A percentile compares a stretch with the other conserved stretches of the same genome.
These are phyloP conservation scores for Xylaria curta DNA, from an alignment of 495 filamentous ascomycete species.

Conservation along the genomic window DNA sequence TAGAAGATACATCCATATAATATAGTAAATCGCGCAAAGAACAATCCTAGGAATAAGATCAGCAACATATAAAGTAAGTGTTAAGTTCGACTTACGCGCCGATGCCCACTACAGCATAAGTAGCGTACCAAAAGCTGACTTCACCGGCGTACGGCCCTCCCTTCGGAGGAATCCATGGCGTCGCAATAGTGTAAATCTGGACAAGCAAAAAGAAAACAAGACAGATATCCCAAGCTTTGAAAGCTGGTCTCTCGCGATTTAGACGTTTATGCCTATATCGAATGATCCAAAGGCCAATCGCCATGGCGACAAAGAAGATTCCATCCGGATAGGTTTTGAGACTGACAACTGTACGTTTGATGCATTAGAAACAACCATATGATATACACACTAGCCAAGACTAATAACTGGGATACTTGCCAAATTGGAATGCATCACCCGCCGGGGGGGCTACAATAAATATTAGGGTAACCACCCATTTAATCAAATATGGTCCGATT, in stretches of 20 bases:
- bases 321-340: conserved; percentile 59
- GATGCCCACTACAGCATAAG: conserved; percentile 63
- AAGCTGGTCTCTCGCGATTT: conserved; percentile 51
- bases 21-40: conserved; percentile 62
- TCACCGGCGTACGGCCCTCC: conserved; percentile 62
- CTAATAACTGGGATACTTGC: conserved; percentile 25
- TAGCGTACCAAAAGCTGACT: conserved; percentile 73
- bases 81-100: conserved; percentile 54
- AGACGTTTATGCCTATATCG: conserved; percentile 57
- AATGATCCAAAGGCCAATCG: conserved; percentile 60
- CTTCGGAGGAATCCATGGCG: conserved; percentile 71
- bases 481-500: conserved; percentile 62
- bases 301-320: conserved; percentile 61
- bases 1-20: conserved; percentile 60
- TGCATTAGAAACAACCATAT: not conserved
- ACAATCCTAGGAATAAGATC: conserved; percentile 44
- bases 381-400: not conserved
- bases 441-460: conserved; percentile 72
- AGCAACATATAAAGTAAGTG: not conserved
- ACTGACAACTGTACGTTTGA: conserved; percentile 56
- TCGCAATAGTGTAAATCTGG: conserved; percentile 63
- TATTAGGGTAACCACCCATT: conserved; percentile 64
- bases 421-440: conserved; percentile 72
- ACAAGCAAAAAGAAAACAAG: conserved; percentile 62
- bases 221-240: conserved; percentile 60